These are phyloP conservation scores for Hippophae gyantsensis DNA, from an alignment of 306 rosid genomes.

Conservation along the genomic window DNA sequence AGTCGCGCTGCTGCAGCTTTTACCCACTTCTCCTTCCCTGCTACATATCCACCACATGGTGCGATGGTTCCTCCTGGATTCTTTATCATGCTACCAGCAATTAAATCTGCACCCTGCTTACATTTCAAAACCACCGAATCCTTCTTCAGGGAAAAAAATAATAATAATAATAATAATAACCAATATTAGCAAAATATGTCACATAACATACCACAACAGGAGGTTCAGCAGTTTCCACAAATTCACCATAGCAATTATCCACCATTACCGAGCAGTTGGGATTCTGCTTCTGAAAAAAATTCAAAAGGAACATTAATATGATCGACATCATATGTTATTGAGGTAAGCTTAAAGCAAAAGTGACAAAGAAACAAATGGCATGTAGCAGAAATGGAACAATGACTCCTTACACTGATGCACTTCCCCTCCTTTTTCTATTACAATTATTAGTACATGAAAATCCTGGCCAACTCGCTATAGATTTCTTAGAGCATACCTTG, in stretches of 20 bases:
- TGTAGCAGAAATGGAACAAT: no score
- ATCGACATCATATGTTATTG: neutral
- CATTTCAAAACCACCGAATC: slow-evolving; percentile 13
- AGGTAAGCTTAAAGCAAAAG: neutral
- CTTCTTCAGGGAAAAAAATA: slow-evolving; percentile 3
- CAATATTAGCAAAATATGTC: slow-evolving; percentile 5
- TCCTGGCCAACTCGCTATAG: slow-evolving; percentile 1
- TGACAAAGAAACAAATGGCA: neutral
- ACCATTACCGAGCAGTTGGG: slow-evolving; percentile 84
- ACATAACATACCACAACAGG: slow-evolving; percentile 82
- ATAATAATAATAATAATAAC: slow-evolving; percentile 6
- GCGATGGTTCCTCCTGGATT: slow-evolving; percentile 95
- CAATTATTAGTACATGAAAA: neutral
- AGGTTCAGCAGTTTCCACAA: slow-evolving; percentile 88
- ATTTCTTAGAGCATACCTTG: slow-evolving; percentile 39
- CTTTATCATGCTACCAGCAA: slow-evolving; percentile 89
- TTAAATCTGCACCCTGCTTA: slow-evolving; percentile 83
- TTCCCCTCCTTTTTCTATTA: no score
- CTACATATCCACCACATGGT: slow-evolving; percentile 91
- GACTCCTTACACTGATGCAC: no score
- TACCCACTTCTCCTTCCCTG: slow-evolving; percentile 66
- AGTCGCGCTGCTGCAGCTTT: slow-evolving; percentile 87
- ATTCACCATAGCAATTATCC: slow-evolving; percentile 94
- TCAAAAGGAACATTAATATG: neutral
- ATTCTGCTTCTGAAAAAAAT: slow-evolving; percentile 55